Evolutionary conservation across 2,329 filamentous ascomycete species (phyloP).

Genomic region (Botrytis pseudocinerea): DNA sequence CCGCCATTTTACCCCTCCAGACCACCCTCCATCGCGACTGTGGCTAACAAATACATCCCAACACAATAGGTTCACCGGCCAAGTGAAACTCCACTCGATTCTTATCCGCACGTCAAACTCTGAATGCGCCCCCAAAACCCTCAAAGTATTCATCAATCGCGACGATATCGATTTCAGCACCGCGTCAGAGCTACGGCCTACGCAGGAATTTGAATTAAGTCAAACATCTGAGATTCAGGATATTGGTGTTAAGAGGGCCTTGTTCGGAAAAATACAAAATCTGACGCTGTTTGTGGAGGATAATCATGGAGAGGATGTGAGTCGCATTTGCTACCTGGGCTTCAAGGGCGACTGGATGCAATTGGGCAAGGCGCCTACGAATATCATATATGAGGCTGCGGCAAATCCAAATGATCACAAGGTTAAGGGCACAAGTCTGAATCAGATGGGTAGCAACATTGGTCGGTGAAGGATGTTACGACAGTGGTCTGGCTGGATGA

Average conservation of each 20-base stretch:
- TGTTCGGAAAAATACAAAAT: conserved; percentile 82
- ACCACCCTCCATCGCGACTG: background rate
- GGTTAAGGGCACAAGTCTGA: conserved; percentile 57
- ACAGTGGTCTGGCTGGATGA: background rate
- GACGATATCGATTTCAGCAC: conserved; percentile 82
- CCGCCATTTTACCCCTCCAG: conserved; percentile 25
- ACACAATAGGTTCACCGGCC: conserved; percentile 75
- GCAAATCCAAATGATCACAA: conserved; percentile 88
- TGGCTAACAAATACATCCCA: conserved; percentile 3
- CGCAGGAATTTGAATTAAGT: conserved; percentile 75
- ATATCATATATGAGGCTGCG: conserved; percentile 90
- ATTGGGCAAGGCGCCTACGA: conserved; percentile 76
- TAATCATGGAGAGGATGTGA: conserved; percentile 81
- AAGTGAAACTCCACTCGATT: conserved; percentile 89
- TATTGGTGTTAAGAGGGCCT: conserved; percentile 79
- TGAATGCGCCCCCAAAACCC: conserved; percentile 71
- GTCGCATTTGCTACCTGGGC: conserved; percentile 77
- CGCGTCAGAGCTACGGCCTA: conserved; percentile 67
- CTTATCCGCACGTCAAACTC: conserved; percentile 77
- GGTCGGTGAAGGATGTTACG: conserved; percentile 41
- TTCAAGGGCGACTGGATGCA: conserved; percentile 96
- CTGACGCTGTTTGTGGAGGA: conserved; percentile 87
- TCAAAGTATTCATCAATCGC: conserved; percentile 86
- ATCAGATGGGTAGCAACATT: conserved; percentile 57
- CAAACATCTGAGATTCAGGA: conserved; percentile 84